A percentile compares a stretch with the other conserved stretches of the same genome.
phyloP scores from a whole-genome alignment of 1,139 yeast genomes.

The Arxiozyma telluris region DNA sequence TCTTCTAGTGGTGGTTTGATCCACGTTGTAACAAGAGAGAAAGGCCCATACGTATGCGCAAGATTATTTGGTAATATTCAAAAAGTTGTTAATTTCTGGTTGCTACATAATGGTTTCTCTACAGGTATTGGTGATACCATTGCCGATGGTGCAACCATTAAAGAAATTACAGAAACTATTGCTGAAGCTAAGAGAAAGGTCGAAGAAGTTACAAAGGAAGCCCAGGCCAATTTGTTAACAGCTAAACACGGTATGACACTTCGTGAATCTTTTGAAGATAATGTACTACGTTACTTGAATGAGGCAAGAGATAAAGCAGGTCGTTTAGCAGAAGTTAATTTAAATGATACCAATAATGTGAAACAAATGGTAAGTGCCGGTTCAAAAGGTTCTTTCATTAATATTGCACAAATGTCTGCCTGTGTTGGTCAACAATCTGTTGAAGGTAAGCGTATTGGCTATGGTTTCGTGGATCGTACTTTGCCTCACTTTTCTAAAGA shows the following conservation, averaged over 20 bases:
- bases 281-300: constrained; percentile 88
- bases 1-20: constrained; percentile 97
- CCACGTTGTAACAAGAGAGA: constrained; percentile 95
- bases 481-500: constrained; percentile 97
- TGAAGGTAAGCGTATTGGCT: constrained; percentile 98
- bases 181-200: constrained; percentile 88
- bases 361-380: constrained; percentile 99
- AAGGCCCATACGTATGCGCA: constrained; percentile 87
- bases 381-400: constrained; percentile 97
- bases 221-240: constrained; percentile 77
- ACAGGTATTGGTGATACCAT: constrained; percentile 99
- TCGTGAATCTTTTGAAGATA: constrained; percentile 96
- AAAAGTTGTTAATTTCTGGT: constrained; percentile 93
- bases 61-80: constrained; percentile 87
- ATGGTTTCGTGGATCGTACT: constrained; percentile 92
- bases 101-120: constrained; percentile 91
- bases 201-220: constrained; percentile 84
- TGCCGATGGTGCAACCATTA: constrained; percentile 96
- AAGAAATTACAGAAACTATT: constrained; percentile 83
- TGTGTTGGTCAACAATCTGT: constrained; percentile 99
- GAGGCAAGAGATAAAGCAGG: constrained; percentile 99
- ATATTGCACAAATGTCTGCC: constrained; percentile 99
- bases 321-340: constrained; percentile 92
- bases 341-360: constrained; percentile 89
- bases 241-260: constrained; percentile 99